These are phyloP conservation scores for Porpolomopsis calyptriformis DNA, from an alignment of 768 basidiomycete species.

Conservation along the genomic window DNA sequence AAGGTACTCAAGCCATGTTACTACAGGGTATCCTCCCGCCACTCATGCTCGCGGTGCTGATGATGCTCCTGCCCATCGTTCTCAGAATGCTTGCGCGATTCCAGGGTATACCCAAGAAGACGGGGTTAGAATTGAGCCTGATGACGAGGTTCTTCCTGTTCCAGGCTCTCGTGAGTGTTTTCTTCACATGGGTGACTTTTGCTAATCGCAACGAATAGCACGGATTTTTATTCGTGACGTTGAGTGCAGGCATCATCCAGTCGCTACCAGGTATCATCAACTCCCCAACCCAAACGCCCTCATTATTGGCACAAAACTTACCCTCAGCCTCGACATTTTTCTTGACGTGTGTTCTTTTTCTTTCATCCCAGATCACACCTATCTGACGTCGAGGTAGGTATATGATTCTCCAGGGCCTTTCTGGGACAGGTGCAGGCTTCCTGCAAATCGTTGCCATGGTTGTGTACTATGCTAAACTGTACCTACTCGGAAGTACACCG, in stretches of 20 bases:
- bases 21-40: slow-evolving; percentile 79
- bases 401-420: slow-evolving; percentile 69
- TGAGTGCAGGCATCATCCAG: slow-evolving; percentile 73
- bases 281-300: slow-evolving; percentile 61
- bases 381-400: slow-evolving; percentile 34
- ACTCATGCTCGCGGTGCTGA: slow-evolving; percentile 77
- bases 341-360: slow-evolving; percentile 47
- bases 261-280: slow-evolving; percentile 52
- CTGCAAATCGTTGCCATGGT: slow-evolving; percentile 64
- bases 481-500: slow-evolving; percentile 81
- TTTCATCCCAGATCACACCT: background rate
- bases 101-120: slow-evolving; percentile 83
- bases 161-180: slow-evolving; percentile 68
- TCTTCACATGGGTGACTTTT: background rate
- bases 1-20: background rate
- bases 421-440: slow-evolving; percentile 72
- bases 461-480: slow-evolving; percentile 85
- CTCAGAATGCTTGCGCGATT: slow-evolving; percentile 71
- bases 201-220: slow-evolving; percentile 41
- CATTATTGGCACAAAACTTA: slow-evolving; percentile 63
- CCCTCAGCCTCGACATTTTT: slow-evolving; percentile 85
- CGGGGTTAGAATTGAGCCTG: slow-evolving; percentile 76
- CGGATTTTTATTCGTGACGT: slow-evolving; percentile 84
- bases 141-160: slow-evolving; percentile 92
- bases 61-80: slow-evolving; percentile 78